Percentiles rank a stretch among this genome's conserved stretches.
Evolutionary conservation across 78 protist genomes (phyloP).

Genomic region (Monocercomonoides exilis): DNA sequence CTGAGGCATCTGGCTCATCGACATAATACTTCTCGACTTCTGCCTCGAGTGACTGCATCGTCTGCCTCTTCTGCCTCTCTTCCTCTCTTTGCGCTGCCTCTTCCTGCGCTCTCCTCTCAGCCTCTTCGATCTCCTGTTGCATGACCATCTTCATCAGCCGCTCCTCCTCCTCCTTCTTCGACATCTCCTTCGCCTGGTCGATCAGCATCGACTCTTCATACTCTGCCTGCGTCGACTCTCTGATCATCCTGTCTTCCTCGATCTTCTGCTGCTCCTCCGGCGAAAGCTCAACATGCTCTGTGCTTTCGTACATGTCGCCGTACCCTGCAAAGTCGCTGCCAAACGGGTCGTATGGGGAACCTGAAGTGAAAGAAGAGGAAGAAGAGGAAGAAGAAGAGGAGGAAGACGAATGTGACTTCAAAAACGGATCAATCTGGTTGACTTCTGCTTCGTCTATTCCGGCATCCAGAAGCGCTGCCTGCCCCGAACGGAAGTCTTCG

Average conservation of each 20-base stretch:
- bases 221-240: background rate
- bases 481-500: no score
- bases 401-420: no score
- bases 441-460: no score
- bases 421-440: no score
- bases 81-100: background rate
- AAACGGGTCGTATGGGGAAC: no score
- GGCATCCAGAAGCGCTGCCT: no score
- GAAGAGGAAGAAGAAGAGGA: no score
- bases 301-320: no score
- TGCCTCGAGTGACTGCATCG: background rate
- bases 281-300: no score
- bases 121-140: background rate
- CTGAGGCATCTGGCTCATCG: background rate
- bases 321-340: no score
- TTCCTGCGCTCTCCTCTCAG: background rate
- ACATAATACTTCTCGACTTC: background rate
- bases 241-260: background rate
- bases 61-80: background rate
- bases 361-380: no score
- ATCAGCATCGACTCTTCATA: background rate
- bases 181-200: background rate
- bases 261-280: no score
- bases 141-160: background rate
- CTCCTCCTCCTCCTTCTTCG: background rate